Base-by-base conservation (phyloP, 768 basidiomycete genomes). In the Lyophyllum semitale region DNA sequence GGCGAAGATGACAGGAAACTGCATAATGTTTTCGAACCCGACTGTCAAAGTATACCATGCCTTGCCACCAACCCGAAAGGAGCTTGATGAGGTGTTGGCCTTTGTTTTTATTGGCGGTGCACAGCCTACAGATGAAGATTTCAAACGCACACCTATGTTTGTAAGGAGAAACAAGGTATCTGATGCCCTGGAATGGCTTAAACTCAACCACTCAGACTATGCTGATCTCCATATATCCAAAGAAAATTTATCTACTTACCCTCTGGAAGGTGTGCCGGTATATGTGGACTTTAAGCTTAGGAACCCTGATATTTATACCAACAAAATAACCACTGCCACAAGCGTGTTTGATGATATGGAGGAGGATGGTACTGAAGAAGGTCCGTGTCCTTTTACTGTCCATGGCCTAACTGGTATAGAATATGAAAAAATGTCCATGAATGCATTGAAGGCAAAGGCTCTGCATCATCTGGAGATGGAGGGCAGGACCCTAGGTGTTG, bases 1-100 rank as follows among this genome's bases (percentile, higher is more conserved):
- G 8, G 35, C 45, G 0, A 68, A 69, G 42, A 61, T 72, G 67
- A 41, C 30, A 6, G 68, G 63, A 1, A 70, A 72, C 59, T 66
- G 61, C 2, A 57, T 71, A 9, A 57, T 58, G 18, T 69, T 65
- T 52, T 48, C 54, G 23, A 44, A 53, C 4, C 68, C 69, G 0
- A 47, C 63, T 4, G 49, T 52, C 0, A 64, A 66, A 40, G 48
- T 70, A 9, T 67, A 63, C 43, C 35, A 61, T 18, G 58, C 43
- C 1, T 41, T 70, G 0, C 70, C 68, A 7, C 67, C 66, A 1
- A 50, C 59, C 2, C 27, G 42, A 0, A 53, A 53, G 3, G 67
- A 70, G 2, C 9, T 70, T 0, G 62, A 66, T 47, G 65, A 70
- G n/a, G 42, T 66, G 0, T 17, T 64, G 54, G 49, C 67, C 42